These are phyloP conservation scores for Schwanniomyces pseudopolymorphus DNA, from an alignment of 805 yeast genomes.

Conservation along the genomic window DNA sequence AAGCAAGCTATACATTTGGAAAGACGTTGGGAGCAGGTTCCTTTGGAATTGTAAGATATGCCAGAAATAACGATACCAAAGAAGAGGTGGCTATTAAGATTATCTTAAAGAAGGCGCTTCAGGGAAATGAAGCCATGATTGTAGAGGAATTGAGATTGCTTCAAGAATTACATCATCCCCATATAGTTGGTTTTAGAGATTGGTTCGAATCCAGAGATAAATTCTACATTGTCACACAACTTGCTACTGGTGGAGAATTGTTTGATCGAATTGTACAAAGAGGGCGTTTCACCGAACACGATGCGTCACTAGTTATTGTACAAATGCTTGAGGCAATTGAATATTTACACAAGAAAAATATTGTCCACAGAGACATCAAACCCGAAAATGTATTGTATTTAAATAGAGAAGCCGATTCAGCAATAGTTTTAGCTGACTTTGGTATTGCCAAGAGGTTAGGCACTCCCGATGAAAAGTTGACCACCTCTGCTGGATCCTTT, in stretches of 20 bases:
- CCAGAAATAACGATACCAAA: constrained; percentile 46
- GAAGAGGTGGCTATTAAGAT: constrained; percentile 90
- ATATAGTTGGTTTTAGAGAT: constrained; percentile 85
- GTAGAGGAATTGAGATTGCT: constrained; percentile 75
- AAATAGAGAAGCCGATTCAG: constrained; percentile 53
- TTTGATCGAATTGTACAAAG: constrained; percentile 80
- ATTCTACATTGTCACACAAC: constrained; percentile 88
- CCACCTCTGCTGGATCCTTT: constrained; percentile 82
- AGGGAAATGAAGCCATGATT: constrained; percentile 75
- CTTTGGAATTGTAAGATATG: constrained; percentile 88
- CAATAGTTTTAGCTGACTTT: constrained; percentile 88
- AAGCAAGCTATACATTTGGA: constrained; percentile 72
- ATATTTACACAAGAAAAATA: constrained; percentile 72
- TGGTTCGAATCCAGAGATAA: constrained; percentile 94
- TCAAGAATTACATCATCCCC: constrained; percentile 70
- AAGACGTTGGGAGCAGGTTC: constrained; percentile 92
- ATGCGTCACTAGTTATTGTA: constrained; percentile 72
- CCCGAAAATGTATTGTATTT: constrained; percentile 89
- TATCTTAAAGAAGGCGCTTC: constrained; percentile 78
- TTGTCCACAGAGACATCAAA: constrained; percentile 92
- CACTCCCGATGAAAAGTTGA: constrained; percentile 58
- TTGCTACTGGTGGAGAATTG: constrained; percentile 95
- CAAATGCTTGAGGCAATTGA: constrained; percentile 77
- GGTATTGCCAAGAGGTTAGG: constrained; percentile 86
- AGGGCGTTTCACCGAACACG: constrained; percentile 86